phyloP scores from a whole-genome alignment of 371 early-diverging fungal genomes.

The Saksenaea vasiformis region DNA sequence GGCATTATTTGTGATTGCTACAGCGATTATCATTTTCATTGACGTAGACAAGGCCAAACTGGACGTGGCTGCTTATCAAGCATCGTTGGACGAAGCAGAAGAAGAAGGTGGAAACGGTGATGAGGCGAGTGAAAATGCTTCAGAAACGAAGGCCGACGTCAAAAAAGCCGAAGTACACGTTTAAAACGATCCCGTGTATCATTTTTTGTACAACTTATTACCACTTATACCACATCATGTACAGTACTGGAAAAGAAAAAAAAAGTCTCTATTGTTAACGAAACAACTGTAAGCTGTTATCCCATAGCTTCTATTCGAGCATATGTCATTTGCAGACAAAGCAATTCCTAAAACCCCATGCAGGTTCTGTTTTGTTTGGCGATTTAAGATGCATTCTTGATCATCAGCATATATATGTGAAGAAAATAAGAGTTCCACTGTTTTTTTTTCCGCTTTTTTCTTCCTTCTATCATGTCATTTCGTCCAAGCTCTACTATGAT shows the following conservation, averaged over 20 bases:
- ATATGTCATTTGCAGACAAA: too few species aligned
- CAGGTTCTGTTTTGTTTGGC: background rate
- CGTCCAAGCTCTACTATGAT: background rate
- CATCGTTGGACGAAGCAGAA: constrained; percentile 1
- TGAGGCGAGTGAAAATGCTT: background rate
- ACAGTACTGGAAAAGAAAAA: too few species aligned
- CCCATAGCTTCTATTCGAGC: too few species aligned
- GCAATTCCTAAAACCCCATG: too few species aligned
- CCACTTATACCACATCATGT: too few species aligned
- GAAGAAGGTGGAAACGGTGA: too few species aligned
- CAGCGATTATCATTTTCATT: constrained; percentile 44
- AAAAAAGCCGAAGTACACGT: background rate
- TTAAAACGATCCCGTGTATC: too few species aligned
- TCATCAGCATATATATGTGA: background rate
- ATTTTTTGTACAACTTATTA: too few species aligned
- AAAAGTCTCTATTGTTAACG: too few species aligned
- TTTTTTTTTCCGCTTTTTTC: background rate
- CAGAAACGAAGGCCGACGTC: background rate
- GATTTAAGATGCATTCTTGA: constrained; percentile 1
- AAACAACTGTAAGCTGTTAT: too few species aligned
- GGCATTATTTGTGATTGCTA: constrained; percentile 46
- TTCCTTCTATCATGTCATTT: background rate
- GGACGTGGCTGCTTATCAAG: constrained; percentile 32
- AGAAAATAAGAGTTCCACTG: background rate
- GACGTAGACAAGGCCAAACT: constrained; percentile 57